phyloP scores from a whole-genome alignment of 2,329 filamentous ascomycete species.

The Ophiostoma montium region DNA sequence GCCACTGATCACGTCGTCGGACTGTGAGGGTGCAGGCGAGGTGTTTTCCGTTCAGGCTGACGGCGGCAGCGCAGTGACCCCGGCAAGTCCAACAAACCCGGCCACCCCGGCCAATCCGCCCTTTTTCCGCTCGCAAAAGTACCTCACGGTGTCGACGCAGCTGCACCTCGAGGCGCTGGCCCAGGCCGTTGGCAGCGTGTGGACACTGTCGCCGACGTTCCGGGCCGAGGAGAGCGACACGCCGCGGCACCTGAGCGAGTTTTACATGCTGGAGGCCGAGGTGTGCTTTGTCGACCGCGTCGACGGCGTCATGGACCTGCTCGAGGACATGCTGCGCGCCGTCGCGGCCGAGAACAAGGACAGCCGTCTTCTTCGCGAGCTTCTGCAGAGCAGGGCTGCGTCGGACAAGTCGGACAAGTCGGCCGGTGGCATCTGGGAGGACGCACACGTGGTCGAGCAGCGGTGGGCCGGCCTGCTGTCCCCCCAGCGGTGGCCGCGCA shows the following conservation, averaged over 20 bases:
- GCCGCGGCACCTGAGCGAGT: conserved; percentile 84
- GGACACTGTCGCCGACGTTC: conserved; percentile 88
- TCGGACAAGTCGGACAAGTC: neutral
- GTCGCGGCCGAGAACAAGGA: conserved; percentile 26
- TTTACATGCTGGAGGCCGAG: conserved; percentile 97
- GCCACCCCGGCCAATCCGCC: no score
- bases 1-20: conserved; percentile 88
- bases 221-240: conserved; percentile 90
- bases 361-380: conserved; percentile 30
- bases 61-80: conserved; percentile 5
- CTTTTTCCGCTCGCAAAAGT: conserved; percentile 83
- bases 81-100: conserved; percentile 3
- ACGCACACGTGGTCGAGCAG: conserved; percentile 33
- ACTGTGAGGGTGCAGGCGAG: conserved; percentile 93
- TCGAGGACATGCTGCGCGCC: conserved; percentile 61
- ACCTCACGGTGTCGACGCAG: conserved; percentile 89
- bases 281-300: conserved; percentile 63
- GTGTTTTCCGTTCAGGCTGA: conserved; percentile 85
- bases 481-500: conserved; percentile 52
- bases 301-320: conserved; percentile 58
- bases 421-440: neutral
- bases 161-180: conserved; percentile 86
- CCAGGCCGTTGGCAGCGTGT: conserved; percentile 78
- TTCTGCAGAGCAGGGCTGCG: conserved; percentile 25
- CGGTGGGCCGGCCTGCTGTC: conserved; percentile 59